These are phyloP conservation scores for Groenewaldozyma sp. DNA, from an alignment of 1,139 yeast genomes.

Conservation along the genomic window DNA sequence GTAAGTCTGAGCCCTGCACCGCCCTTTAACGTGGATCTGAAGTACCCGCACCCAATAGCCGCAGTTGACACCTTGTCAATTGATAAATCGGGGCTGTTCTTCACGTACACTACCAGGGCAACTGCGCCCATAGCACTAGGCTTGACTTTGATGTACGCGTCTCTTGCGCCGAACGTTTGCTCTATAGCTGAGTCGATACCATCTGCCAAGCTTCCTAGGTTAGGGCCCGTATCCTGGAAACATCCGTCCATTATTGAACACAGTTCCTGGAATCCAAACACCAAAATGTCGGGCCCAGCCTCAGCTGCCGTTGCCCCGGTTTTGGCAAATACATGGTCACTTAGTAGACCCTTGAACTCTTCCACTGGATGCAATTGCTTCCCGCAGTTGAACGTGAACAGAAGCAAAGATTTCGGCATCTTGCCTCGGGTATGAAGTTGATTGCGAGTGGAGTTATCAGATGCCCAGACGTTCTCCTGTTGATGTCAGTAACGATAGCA, in stretches of 20 bases:
- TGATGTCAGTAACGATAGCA: too few species aligned
- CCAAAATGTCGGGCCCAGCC: conserved; percentile 29
- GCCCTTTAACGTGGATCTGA: conserved; percentile 56
- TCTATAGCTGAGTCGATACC: conserved; percentile 36
- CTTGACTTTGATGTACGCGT: conserved; percentile 39
- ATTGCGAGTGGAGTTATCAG: too few species aligned
- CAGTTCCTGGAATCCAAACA: conserved; percentile 69
- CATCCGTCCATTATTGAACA: conserved; percentile 58
- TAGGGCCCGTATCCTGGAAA: conserved; percentile 35
- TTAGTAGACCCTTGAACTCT: conserved; percentile 17
- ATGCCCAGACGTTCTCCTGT: too few species aligned
- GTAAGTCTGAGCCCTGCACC: conserved; percentile 52
- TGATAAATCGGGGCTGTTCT: conserved; percentile 6
- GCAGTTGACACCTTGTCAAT: conserved; percentile 26
- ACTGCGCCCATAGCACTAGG: conserved; percentile 53
- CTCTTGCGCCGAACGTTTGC: conserved; percentile 26
- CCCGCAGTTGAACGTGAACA: conserved; percentile 36
- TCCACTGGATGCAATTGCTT: conserved; percentile 26
- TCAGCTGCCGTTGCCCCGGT: neutral
- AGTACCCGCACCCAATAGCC: conserved; percentile 46
- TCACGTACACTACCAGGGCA: conserved; percentile 46
- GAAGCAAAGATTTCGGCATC: conserved; percentile 9
- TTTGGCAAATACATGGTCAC: conserved; percentile 9
- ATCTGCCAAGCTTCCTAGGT: conserved; percentile 36
- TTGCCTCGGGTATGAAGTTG: too few species aligned